phyloP scores from a whole-genome alignment of 352 stramenopile genomes.

The Pythium brachiatum region DNA sequence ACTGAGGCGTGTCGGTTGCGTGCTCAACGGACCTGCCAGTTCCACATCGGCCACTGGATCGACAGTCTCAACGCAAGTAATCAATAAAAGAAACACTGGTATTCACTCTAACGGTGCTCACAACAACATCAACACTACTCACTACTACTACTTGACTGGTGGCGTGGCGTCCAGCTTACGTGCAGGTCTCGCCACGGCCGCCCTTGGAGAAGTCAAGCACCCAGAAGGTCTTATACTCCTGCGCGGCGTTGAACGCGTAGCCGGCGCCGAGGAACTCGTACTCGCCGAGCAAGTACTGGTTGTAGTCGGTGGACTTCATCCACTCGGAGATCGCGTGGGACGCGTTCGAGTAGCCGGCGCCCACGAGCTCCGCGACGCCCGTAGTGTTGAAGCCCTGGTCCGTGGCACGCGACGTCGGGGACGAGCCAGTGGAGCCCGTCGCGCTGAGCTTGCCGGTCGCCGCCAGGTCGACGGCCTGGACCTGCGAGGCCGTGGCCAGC shows the following conservation, averaged over 20 bases:
- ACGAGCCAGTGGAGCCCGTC: conserved; percentile 17
- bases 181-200: conserved; percentile 11
- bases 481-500: conserved; percentile 29
- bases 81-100: too few species aligned
- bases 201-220: conserved; percentile 27
- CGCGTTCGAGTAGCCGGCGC: conserved; percentile 25
- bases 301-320: conserved; percentile 21
- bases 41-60: conserved; percentile 22
- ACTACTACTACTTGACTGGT: too few species aligned
- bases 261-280: conserved; percentile 33
- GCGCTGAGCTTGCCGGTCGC: conserved; percentile 21
- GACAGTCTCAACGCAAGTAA: too few species aligned
- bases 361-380: conserved; percentile 31
- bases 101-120: too few species aligned
- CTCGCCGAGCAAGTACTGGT: conserved; percentile 24
- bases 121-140: too few species aligned
- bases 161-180: too few species aligned
- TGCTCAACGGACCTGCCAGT: conserved; percentile 12
- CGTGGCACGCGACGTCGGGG: conserved; percentile 24
- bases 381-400: conserved; percentile 30
- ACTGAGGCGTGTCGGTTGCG: background rate
- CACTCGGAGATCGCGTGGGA: conserved; percentile 24
- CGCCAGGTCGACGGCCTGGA: conserved; percentile 25
- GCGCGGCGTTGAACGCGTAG: conserved; percentile 24
- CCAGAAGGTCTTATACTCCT: conserved; percentile 32